A percentile compares a stretch with the other conserved stretches of the same genome.
Evolutionary conservation across 768 basidiomycete species (phyloP).

Genomic region (Rhodotorula babjevae): DNA sequence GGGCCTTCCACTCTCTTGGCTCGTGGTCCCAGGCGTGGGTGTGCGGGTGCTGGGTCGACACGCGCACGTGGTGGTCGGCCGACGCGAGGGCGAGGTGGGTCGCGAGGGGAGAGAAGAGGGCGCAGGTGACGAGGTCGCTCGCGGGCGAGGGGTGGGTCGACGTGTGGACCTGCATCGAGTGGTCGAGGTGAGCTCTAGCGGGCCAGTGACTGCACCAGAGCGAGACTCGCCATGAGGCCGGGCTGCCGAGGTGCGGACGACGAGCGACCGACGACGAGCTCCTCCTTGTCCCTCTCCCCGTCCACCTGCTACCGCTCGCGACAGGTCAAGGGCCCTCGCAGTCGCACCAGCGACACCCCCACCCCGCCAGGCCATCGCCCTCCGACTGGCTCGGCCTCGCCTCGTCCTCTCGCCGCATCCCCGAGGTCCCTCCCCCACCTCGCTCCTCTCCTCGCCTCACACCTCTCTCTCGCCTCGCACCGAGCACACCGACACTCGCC

Average conservation of each 20-base stretch:
- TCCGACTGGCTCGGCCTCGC: too few species aligned
- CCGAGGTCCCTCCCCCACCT: not conserved
- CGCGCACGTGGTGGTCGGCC: constrained; percentile 39
- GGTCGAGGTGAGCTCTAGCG: not conserved
- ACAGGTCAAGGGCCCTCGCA: too few species aligned
- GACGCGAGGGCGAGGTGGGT: constrained; percentile 39
- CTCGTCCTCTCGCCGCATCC: too few species aligned
- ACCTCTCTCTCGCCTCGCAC: not conserved
- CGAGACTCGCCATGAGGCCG: not conserved
- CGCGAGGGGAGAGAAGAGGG: constrained; percentile 35
- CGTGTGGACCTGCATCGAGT: not conserved
- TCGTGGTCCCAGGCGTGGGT: constrained; percentile 7
- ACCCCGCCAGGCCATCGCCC: too few species aligned
- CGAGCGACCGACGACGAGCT: too few species aligned
- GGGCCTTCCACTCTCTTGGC: constrained; percentile 59
- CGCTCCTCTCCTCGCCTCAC: not conserved
- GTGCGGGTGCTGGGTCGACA: not conserved
- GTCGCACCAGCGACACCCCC: too few species aligned
- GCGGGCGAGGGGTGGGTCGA: not conserved
- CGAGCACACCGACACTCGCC: not conserved
- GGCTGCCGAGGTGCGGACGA: too few species aligned
- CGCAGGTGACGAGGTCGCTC: constrained; percentile 37
- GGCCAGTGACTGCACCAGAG: too few species aligned
- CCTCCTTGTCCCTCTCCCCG: too few species aligned
- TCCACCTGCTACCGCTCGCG: too few species aligned